A percentile compares a stretch with the other conserved stretches of the same genome.
Conservation (phyloP, 1,139 yeast species). For the Pichia sp. region DNA sequence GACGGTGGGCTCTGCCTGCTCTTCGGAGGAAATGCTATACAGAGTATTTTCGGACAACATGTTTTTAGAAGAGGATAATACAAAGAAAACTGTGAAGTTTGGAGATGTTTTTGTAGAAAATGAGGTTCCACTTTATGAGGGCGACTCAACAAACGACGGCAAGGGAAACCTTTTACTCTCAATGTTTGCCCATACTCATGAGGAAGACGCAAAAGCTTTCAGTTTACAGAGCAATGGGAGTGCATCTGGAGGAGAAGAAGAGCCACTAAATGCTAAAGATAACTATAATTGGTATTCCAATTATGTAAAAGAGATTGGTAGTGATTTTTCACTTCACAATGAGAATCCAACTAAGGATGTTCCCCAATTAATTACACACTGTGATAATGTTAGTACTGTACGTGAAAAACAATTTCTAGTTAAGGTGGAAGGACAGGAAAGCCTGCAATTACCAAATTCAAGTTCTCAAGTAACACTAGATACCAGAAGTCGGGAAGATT, state of each 20-base stretch:
- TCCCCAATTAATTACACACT: neutral
- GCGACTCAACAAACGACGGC: neutral
- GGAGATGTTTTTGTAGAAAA: constrained; percentile 1
- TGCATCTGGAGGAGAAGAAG: neutral
- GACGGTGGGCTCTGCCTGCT: constrained; percentile 6
- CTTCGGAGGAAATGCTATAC: constrained; percentile 12
- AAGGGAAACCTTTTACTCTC: neutral
- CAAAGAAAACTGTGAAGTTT: constrained; percentile 6
- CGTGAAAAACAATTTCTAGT: neutral
- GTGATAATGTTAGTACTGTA: neutral
- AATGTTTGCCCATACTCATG: neutral
- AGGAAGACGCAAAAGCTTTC: neutral
- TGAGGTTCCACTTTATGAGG: neutral
- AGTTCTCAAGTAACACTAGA: no score
- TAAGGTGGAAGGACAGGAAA: neutral
- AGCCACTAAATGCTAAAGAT: neutral
- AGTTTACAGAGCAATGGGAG: neutral
- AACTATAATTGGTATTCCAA: neutral
- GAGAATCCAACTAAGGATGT: neutral
- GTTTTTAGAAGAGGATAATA: neutral
- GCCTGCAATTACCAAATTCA: no score
- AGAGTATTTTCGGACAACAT: neutral
- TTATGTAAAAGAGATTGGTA: neutral
- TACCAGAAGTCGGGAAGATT: no score
- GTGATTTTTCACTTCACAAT: neutral